Evolutionary conservation across 208 protist species (phyloP), one percentile per base, ranked within the genome.

Genomic region (Zelonia costaricensis): DNA sequence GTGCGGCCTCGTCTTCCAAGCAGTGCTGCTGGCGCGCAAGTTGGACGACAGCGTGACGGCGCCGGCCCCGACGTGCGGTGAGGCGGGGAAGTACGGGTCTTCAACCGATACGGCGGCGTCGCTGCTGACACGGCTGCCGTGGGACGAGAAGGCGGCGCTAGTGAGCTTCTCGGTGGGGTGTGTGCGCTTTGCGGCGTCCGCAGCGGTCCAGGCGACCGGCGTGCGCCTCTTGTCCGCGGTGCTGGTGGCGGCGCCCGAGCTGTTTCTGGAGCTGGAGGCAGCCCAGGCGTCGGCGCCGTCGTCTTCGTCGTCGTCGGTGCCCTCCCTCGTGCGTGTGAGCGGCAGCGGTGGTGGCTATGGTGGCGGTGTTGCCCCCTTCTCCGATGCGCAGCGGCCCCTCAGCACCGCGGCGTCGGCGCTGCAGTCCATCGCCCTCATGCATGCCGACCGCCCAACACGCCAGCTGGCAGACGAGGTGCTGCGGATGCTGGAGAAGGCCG

Each of bases 151-250:
- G 47, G 69, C 70, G 22, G 84, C 88, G 0, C 66, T 94, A 2
- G 28, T 84, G 43, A 63, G 49, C 35, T 94, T 94, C 62, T 62
- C 84, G 1, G 46, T 94, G 0, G 88, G 88, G 12, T 86, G 71
- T 25, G 69, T 80, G 4, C 76, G 80, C 13, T 92, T 84, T 44
- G 44, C 57, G 1, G 70, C 56, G 33, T 78, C 77, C 6, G 53
- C 74, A n/a, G 62, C 51, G 2, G 33, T 94, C 45, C 88, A 94
- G 56, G 65, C 64, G 1, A 59, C 59, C 16, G 89, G 89, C 9
- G 80, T 92, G n/a, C 80, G 80, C 3, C 65, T 92, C 7, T 69
- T 95, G 38, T 88, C 86, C 22, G 69, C 79, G 0, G 28, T 92
- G 16, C 51, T 95, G 31, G 84, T 76, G 8, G 76, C 76, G 1